Base-by-base conservation (phyloP, 2,329 filamentous ascomycete species). In the Epichloe typhina region DNA sequence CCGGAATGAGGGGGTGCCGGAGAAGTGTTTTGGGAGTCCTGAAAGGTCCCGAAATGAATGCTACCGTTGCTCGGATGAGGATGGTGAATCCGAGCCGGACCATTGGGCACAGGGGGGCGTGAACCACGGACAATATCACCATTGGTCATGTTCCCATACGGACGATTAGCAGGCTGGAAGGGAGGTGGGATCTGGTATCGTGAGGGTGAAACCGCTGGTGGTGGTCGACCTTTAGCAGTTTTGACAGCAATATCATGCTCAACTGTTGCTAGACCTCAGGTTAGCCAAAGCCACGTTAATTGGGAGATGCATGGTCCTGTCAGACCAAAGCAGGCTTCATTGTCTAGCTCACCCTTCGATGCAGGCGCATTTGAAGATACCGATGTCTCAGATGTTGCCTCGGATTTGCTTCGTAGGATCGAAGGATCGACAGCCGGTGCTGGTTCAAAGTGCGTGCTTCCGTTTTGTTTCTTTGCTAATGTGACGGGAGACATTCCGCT, bases 21-120 rank as follows among this genome's bases (percentile, higher is more conserved):
- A 5, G 80, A 83, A 1, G 79, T 76, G 49, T 70, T 74, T 57
- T 76, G 74, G 12, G 80, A 82, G 17, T 71, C 73, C 35, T 72
- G 66, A 54, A 77, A 75, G 6, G 68, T 69, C 36, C 76, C 76
- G 57, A 82, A 81, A 54, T 80, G 70, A 48, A 81, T 65, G 60
- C 73, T 80, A 38, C 75, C 71, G 52, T 73, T 73, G 60, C 75
- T 81, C 13, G 70, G 72, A 50, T 76, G 77, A 40, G 71, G 62
- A 48, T 78, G 74, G 55, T 80, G 75, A 57, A 74, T 61, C 35
- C 59, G 62, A 19, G 59, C 61, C 15, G 61, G 67, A 23, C 64
- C 65, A 41, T 66, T 66, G 36, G 64, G 61, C 26, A 62, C 52
- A 50, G 58, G 62, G 62, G 15, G 60, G 63, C 63, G 63, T 51